Base-by-base conservation (phyloP, 2,329 filamentous ascomycete species). In the Paecilomyces sp. region DNA sequence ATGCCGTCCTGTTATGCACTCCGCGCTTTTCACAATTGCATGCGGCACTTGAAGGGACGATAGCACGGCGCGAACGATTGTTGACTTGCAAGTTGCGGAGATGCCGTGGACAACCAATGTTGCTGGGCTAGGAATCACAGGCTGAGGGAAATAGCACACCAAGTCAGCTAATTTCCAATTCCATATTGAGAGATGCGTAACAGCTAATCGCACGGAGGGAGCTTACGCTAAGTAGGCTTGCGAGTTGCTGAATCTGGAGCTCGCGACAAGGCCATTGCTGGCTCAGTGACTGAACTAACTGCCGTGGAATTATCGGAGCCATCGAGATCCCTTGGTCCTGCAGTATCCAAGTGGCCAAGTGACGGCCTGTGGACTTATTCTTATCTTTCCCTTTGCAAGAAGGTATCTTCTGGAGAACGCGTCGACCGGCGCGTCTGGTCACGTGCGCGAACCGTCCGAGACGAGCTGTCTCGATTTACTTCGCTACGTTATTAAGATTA, bases 1-100 rank as follows among this genome's bases (percentile, higher is more conserved):
- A 67, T 80, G 78, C 51, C 77, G 71, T 25, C 73, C 74, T 1
- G 77, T 78, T 15, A 80, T 77, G 58, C 77, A 80, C 63, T 80
- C 78, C 9, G 73, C 69, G 63, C 77, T 76, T 41, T 72, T 76
- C 55, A 80, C 71, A 57, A 78, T 66, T 28, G 74, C 73, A 62
- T 78, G 71, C 12, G 70, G 70, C 34, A 77, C 78, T 3, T 82
- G 79, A 7, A 89, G 82, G 33, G 84, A 80, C 11, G 80, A 82
- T 18, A 95, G 82, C 15, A 91, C 82, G 2, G 82, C 80, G 59
- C 81, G 80, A 3, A 88, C 80, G 56, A 96, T 82, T 55, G 85
- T 84, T 33, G 86, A 90, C 77, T 97, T 97, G 50, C 92, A 93
- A 0, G 92, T 96, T 1, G 91, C 88, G 68, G 92, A 87, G 31